Percentiles rank a stretch among this genome's conserved stretches.
These are phyloP conservation scores for Mikania micrantha DNA, from an alignment of 129 eudicot species.

Conservation along the genomic window DNA sequence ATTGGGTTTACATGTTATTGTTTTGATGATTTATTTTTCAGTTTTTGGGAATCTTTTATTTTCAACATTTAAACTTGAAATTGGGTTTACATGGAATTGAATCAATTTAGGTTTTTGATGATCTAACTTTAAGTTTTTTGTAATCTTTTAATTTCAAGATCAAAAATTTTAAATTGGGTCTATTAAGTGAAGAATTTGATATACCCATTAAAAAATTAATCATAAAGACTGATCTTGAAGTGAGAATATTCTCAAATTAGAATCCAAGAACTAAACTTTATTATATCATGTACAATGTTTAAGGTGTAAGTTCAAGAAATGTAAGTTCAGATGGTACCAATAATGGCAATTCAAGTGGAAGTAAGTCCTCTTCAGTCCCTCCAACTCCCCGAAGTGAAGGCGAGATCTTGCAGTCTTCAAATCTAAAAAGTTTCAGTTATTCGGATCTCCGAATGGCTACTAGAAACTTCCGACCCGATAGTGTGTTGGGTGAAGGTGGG, in stretches of 20 bases:
- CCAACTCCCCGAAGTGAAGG: conserved; percentile 54
- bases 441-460: conserved; percentile 54
- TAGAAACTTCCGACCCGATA: conserved; percentile 60
- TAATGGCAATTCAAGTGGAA: conserved; percentile 30
- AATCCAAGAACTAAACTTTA: too few relatives aligned
- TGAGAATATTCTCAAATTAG: too few relatives aligned
- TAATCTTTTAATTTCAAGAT: too few relatives aligned
- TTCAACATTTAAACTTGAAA: too few relatives aligned
- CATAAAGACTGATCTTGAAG: background rate
- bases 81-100: too few relatives aligned
- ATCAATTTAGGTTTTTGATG: too few relatives aligned
- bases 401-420: conserved; percentile 52
- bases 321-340: conserved; percentile 12
- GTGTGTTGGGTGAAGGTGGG: background rate
- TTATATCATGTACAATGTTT: too few relatives aligned
- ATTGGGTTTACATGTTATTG: too few relatives aligned
- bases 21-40: too few relatives aligned
- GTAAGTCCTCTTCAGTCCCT: conserved; percentile 47
- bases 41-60: too few relatives aligned
- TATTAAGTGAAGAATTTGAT: background rate
- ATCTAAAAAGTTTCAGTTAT: conserved; percentile 45
- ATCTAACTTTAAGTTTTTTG: too few relatives aligned
- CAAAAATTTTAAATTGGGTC: too few relatives aligned
- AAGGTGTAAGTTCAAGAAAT: conserved; percentile 39
- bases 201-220: background rate